These are phyloP conservation scores for Melanogaster broomeanus DNA, from an alignment of 768 basidiomycete genomes.

Conservation along the genomic window DNA sequence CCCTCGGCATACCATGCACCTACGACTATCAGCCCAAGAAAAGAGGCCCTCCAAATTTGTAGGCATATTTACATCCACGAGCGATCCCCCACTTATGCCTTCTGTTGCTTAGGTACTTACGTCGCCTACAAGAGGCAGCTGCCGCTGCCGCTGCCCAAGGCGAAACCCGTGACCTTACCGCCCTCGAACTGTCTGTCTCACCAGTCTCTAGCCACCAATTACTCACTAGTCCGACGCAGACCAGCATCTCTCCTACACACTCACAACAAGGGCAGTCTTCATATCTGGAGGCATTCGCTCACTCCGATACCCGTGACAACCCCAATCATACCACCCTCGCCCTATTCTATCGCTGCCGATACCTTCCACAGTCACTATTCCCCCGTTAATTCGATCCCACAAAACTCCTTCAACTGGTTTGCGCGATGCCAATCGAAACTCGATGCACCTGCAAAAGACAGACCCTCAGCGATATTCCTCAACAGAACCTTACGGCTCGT, in stretches of 20 bases:
- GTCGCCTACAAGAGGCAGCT: slow-evolving; percentile 73
- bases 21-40: slow-evolving; percentile 96
- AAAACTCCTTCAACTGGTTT: slow-evolving; percentile 41
- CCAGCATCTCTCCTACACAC: slow-evolving; percentile 47
- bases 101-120: slow-evolving; percentile 60
- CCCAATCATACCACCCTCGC: slow-evolving; percentile 54
- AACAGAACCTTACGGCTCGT: slow-evolving; percentile 59
- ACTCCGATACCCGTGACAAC: slow-evolving; percentile 43
- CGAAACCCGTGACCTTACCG: slow-evolving; percentile 37
- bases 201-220: slow-evolving; percentile 42
- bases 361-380: slow-evolving; percentile 61
- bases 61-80: slow-evolving; percentile 26
- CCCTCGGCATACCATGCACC: slow-evolving; percentile 81
- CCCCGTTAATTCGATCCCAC: slow-evolving; percentile 32
- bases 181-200: slow-evolving; percentile 42
- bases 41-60: slow-evolving; percentile 91
- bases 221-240: slow-evolving; percentile 50
- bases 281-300: slow-evolving; percentile 56
- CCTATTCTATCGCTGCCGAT: slow-evolving; percentile 72
- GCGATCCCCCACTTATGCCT: neutral
- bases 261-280: slow-evolving; percentile 23
- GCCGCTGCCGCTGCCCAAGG: slow-evolving; percentile 54
- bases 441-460: slow-evolving; percentile 38
- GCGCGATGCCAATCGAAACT: slow-evolving; percentile 34
- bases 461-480: slow-evolving; percentile 44